Conservation (phyloP, 257 asterid species). For the Craterostigma plantagineum region DNA sequence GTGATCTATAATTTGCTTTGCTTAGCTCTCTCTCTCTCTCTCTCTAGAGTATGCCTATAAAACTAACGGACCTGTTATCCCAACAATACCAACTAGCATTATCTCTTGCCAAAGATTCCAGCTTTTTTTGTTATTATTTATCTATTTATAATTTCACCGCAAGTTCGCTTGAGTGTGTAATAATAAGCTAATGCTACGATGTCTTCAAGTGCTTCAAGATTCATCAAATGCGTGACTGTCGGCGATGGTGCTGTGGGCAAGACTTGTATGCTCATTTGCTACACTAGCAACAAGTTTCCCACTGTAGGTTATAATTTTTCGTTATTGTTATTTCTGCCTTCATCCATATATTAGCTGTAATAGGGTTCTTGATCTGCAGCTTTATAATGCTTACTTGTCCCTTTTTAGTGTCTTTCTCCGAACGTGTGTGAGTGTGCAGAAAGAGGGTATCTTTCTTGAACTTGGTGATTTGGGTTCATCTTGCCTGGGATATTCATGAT, state of each 20-base stretch:
- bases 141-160: no score
- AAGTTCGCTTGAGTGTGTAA: no score
- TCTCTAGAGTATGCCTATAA: not conserved
- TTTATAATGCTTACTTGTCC: not conserved
- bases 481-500: not conserved
- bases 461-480: slow-evolving; percentile 4
- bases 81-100: no score
- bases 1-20: no score
- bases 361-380: slow-evolving; percentile 11
- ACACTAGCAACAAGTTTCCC: slow-evolving; percentile 93
- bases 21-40: slow-evolving; percentile 5
- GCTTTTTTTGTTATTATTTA: no score
- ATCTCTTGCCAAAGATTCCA: slow-evolving; percentile 4
- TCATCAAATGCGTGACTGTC: slow-evolving; percentile 95
- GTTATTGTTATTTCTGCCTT: slow-evolving; percentile 3
- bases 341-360: not conserved
- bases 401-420: no score
- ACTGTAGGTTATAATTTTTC: slow-evolving; percentile 42
- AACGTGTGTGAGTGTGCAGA: no score
- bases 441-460: slow-evolving; percentile 6
- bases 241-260: slow-evolving; percentile 99
- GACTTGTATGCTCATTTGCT: slow-evolving; percentile 98
- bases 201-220: slow-evolving; percentile 79
- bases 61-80: no score
- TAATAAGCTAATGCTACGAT: slow-evolving; percentile 19